Base-by-base conservation (phyloP, 805 yeast genomes). In the Candida cerambycidarum region DNA sequence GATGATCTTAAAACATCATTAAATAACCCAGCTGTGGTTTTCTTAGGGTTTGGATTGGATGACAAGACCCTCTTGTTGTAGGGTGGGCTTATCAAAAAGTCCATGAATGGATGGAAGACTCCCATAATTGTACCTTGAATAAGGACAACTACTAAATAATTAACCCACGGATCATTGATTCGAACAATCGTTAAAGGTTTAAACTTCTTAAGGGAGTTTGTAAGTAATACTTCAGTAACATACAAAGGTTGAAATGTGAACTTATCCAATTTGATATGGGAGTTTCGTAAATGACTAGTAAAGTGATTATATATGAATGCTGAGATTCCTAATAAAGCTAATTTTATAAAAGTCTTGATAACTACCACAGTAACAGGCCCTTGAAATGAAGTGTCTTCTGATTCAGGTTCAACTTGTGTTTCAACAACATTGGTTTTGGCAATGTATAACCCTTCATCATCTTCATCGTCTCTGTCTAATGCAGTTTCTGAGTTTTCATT, bases 111-210 rank as follows among this genome's bases (percentile, higher is more conserved):
- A 31, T 76, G 71, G 11, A 75, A 54, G 6, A 70, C 57, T n/a
- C 86, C 83, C 62, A 82, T 71, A n/a, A 76, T 45, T 12, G 80
- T 53, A 2, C 89, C 89, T 49, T 79, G 79, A 8, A 79, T 36
- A 3, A 78, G 40, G 39, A 65, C 54, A n/a, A 47, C 44, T 1
- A 45, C 38, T n/a, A 32, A 33, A 38, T 46, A 49, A 29, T 49
- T 46, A 7, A 14, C 18, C 18, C 30, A 15, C 10, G 32, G 19
- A 29, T 32, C 27, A 14, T 35, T 23, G 18, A 45, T 19, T 10
- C 25, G 7, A 3, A 43, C 21, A 8, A 23, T 7, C 4, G 21
- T 7, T 29, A 49, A 42, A 5, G 53, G 53, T 42, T 57, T 52
- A 39, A 62, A 53, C 18, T 52, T 57, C 40, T 52, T 52, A 30